Evolutionary conservation across 2,329 filamentous ascomycete species (phyloP), one percentile per base, ranked within the genome.

Genomic region (Hymenoscyphus fraxineus): DNA sequence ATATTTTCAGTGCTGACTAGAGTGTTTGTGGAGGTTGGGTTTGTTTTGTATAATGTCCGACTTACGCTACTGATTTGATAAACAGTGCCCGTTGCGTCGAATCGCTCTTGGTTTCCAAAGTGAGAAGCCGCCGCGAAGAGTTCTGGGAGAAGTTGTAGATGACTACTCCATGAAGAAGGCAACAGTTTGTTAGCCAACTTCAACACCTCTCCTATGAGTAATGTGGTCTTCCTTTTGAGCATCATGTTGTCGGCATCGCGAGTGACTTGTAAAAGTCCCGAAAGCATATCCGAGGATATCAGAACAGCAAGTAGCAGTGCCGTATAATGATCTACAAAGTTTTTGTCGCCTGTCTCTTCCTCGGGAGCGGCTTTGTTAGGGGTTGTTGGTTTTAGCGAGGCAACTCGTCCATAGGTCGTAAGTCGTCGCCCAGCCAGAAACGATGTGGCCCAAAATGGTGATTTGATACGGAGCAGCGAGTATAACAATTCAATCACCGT

Each of bases 11-110:
- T 59, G 55, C 64, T 73, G 16, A 67, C 67, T 27, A 73, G 69
- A 35, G 70, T 64, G 35, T 66, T 68, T 12, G 66, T 63, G 39
- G 69, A 59, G 19, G 83, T 80, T 1, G 84, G 83, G 6, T 86
- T 85, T 58, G 92, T 96, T 64, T 93, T 85, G 74, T 96, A 96
- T 15, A 99, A 80, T 0, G 93, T 98, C 67, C 92, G 87, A 76
- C 94, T 99, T 69, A 99, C 93, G 74, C 94, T 97, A 78, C 97
- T 97, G 62, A 99, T 96, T 75, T 98, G 95, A 73, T 98, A 99
- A 13, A 99, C 92, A 19, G 96, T 96, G 7, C 92, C 89, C 7
- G 92, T 93, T 6, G 94, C 92, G 64, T 90, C 82, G 70, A 93
- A 93, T 62, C 92, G 88, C 31, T 87, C 84, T 38, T 93, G 86